These are phyloP conservation scores for Cyberlindnera galapagoensis DNA, from an alignment of 805 yeast species.

Conservation along the genomic window DNA sequence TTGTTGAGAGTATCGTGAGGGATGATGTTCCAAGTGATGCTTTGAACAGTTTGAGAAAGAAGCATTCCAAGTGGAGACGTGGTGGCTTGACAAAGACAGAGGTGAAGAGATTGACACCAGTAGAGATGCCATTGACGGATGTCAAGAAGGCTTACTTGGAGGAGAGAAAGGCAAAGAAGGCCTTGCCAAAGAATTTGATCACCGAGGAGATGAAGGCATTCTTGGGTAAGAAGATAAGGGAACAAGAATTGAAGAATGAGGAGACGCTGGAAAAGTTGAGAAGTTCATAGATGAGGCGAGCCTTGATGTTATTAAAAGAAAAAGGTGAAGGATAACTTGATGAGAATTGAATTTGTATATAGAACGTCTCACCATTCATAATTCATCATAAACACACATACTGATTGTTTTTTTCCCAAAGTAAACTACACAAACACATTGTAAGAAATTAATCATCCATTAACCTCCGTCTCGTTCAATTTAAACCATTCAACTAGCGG, in stretches of 20 bases:
- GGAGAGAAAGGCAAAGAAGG: constrained; percentile 43
- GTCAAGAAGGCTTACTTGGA: constrained; percentile 54
- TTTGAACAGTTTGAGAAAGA: constrained; percentile 65
- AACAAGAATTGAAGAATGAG: constrained; percentile 16
- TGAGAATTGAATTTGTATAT: too few relatives aligned
- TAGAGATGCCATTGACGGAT: constrained; percentile 70
- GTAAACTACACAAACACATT: too few relatives aligned
- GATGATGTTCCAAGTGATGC: constrained; percentile 68
- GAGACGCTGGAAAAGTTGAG: constrained; percentile 13
- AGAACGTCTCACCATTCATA: too few relatives aligned
- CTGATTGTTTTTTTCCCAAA: too few relatives aligned
- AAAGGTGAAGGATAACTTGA: too few relatives aligned
- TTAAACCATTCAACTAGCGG: too few relatives aligned
- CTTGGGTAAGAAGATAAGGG: constrained; percentile 40
- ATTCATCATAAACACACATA: too few relatives aligned
- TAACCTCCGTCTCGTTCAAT: too few relatives aligned
- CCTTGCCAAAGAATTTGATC: constrained; percentile 30
- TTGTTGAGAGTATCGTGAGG: constrained; percentile 58
- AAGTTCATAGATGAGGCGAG: too few relatives aligned
- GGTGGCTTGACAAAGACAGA: constrained; percentile 58
- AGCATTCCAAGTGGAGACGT: constrained; percentile 61
- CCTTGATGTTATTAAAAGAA: too few relatives aligned
- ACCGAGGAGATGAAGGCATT: constrained; percentile 49
- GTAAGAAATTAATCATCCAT: too few relatives aligned
- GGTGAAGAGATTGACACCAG: constrained; percentile 54